Base-by-base conservation (phyloP, 2,329 filamentous ascomycete genomes). In the Colletotrichum lindemuthianum region DNA sequence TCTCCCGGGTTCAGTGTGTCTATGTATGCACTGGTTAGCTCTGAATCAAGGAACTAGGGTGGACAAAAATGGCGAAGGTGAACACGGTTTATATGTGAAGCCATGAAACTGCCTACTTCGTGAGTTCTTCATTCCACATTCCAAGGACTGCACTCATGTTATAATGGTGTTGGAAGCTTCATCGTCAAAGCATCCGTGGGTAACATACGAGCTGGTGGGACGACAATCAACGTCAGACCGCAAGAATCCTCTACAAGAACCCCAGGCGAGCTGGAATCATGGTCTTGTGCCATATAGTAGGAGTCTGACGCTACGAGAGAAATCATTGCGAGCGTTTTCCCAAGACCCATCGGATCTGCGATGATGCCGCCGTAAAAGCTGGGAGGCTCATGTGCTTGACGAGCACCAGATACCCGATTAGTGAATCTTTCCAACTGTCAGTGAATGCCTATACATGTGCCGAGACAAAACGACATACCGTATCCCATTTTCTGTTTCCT, bases 261-360 rank as follows among this genome's bases (percentile, higher is more conserved):
- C 4, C 36, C 45, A n/a, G 24, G 2, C 5, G 13, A 24, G 3
- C 7, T 36, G n/a, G 45, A 6, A 34, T 8, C 12, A 2, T 43
- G 4, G 10, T 32, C 6, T 8, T 24, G 8, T 9, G 24, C 8
- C 24, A 13, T 10, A 10, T 15, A 3, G 11, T 55, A 8, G 9
- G 32, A 34, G n/a, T 78, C 76, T 0, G 69, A 65, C 2, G 79
- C 80, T 2, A 74, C 69, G 2, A 84, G 60, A 0, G 80, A 69
- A 33, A 83, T 78, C 76, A 82, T 81, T 0, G 76, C 76, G 0
- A 82, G 63, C 0, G 80, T 81, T 57, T 83, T 83, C 0, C 81
- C 81, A 0, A 82, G 69, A 0, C 81, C 81, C 81, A 83, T 83
- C 0, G 76, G 73, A 60, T 83, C 81, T 1, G 80, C 80, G 24